A percentile compares a stretch with the other conserved stretches of the same genome.
phyloP scores from a whole-genome alignment of 768 basidiomycete genomes.

The Pholiota microspora region DNA sequence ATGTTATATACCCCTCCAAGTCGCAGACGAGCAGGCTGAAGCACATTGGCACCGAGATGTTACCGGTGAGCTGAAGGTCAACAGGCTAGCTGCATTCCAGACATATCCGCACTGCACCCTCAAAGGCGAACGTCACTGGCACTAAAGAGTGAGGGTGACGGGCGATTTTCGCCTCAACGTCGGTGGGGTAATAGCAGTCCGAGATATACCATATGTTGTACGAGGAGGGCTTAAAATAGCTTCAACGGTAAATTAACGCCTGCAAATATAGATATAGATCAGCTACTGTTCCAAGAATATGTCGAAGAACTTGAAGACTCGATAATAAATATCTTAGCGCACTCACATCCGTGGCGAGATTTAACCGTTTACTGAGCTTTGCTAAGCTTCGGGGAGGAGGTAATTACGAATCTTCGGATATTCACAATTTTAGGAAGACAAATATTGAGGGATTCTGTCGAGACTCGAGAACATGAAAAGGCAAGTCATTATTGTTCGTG shows the following conservation, averaged over 20 bases:
- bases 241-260: not conserved
- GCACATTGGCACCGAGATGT: not conserved
- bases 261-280: not conserved
- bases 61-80: not conserved
- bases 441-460: no score
- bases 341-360: not conserved
- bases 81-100: not conserved
- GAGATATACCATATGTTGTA: not conserved
- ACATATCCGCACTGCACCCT: not conserved
- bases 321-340: not conserved
- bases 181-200: conserved; percentile 12
- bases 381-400: no score
- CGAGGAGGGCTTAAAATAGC: not conserved
- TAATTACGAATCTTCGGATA: not conserved
- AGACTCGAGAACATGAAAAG: no score
- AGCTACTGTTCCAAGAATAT: not conserved
- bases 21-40: not conserved
- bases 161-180: conserved; percentile 32
- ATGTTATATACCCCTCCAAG: not conserved
- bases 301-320: not conserved
- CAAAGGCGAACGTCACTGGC: not conserved
- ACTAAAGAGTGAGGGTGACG: conserved; percentile 8
- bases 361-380: not conserved
- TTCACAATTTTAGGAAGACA: not conserved
- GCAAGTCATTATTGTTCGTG: no score